Percentiles rank a stretch among this genome's conserved stretches.
phyloP scores from a whole-genome alignment of 2,329 filamentous ascomycete genomes.

The Arthrobotrys megalospora region DNA sequence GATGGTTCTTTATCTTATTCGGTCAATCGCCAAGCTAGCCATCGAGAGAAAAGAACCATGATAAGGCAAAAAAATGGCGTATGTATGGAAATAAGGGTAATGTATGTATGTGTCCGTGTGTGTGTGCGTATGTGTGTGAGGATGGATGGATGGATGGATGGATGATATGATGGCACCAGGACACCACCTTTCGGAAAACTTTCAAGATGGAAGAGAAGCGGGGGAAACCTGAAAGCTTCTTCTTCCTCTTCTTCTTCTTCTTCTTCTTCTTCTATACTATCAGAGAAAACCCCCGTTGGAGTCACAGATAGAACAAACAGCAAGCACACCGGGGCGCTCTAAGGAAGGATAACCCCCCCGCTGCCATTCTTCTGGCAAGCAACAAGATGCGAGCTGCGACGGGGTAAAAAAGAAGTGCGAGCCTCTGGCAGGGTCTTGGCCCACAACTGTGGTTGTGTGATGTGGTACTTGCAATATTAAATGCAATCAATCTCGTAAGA shows the following conservation, averaged over 20 bases:
- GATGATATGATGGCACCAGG: constrained; percentile 5
- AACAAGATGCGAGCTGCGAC: constrained; percentile 17
- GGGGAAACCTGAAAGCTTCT: constrained; percentile 4
- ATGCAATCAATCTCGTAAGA: constrained; percentile 61
- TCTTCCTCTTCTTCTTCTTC: not conserved
- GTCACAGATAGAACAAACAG: constrained; percentile 4
- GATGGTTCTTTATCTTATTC: not conserved
- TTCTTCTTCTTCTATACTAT: not conserved
- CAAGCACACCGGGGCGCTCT: not conserved
- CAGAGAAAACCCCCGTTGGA: not conserved
- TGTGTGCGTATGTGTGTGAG: not conserved
- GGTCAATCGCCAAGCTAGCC: constrained; percentile 6
- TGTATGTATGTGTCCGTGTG: too few species aligned
- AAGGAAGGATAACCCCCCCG: constrained; percentile 13
- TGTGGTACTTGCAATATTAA: constrained; percentile 59
- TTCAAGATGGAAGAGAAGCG: constrained; percentile 5
- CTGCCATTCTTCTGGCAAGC: constrained; percentile 29
- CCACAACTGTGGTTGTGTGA: constrained; percentile 44
- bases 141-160: not conserved
- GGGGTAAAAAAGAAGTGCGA: constrained; percentile 12
- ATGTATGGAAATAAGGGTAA: not conserved
- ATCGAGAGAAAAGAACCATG: not conserved
- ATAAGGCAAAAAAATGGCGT: constrained; percentile 1
- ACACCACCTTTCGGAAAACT: constrained; percentile 3
- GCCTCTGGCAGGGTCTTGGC: constrained; percentile 23